Conservation (phyloP, 768 basidiomycete genomes). For the Rhodotorula taiwanensis region DNA sequence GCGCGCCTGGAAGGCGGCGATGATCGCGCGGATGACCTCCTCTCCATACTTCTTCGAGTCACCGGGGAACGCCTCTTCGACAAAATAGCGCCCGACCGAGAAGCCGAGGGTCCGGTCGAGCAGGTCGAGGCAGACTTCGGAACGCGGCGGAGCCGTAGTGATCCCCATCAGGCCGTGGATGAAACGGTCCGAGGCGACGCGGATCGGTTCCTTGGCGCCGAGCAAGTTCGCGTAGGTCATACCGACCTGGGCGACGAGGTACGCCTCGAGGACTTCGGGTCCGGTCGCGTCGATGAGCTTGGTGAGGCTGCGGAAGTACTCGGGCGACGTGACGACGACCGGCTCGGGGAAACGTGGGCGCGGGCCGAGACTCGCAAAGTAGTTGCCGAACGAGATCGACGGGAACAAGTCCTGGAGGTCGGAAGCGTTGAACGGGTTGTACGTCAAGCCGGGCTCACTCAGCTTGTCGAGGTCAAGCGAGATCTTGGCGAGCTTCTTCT, state of each 20-base stretch:
- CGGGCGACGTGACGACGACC: slow-evolving; percentile 75
- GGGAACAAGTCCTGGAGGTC: slow-evolving; percentile 59
- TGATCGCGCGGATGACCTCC: slow-evolving; percentile 70
- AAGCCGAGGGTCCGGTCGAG: slow-evolving; percentile 76
- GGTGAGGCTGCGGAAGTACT: slow-evolving; percentile 63
- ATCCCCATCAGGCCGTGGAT: slow-evolving; percentile 70
- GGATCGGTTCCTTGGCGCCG: slow-evolving; percentile 66
- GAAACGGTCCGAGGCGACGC: slow-evolving; percentile 65
- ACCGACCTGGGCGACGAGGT: slow-evolving; percentile 63
- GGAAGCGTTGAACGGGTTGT: slow-evolving; percentile 70
- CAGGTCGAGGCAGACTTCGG: slow-evolving; percentile 69
- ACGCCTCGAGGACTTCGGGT: slow-evolving; percentile 70
- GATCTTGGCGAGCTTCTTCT: slow-evolving; percentile 66
- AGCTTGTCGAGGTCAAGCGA: slow-evolving; percentile 67
- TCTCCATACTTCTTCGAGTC: slow-evolving; percentile 73
- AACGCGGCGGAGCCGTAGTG: slow-evolving; percentile 79
- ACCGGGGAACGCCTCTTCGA: slow-evolving; percentile 67
- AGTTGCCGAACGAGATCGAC: slow-evolving; percentile 73
- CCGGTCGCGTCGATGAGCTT: slow-evolving; percentile 62
- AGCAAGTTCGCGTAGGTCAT: slow-evolving; percentile 47
- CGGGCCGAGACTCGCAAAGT: slow-evolving; percentile 76
- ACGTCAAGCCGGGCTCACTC: slow-evolving; percentile 73
- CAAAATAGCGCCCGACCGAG: slow-evolving; percentile 77
- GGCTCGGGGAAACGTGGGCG: slow-evolving; percentile 62
- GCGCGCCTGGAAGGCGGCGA: slow-evolving; percentile 72